These are phyloP conservation scores for Phoma sp. DNA, from an alignment of 2,329 filamentous ascomycete species.

Conservation along the genomic window DNA sequence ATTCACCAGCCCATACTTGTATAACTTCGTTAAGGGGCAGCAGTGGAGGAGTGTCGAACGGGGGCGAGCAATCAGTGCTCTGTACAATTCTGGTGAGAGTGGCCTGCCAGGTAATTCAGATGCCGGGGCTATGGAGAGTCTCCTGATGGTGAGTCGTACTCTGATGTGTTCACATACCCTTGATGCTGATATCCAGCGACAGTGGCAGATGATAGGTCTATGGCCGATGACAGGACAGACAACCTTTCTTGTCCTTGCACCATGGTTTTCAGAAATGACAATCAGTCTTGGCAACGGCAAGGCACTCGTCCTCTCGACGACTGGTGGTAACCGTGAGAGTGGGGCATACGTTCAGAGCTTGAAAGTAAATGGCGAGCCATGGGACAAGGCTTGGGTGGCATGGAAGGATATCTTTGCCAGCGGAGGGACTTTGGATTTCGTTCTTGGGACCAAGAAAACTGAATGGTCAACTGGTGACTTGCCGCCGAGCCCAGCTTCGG, in stretches of 20 bases:
- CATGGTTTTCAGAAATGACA: slow-evolving; percentile 58
- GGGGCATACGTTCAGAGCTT: slow-evolving; percentile 70
- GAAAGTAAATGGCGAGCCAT: slow-evolving; percentile 68
- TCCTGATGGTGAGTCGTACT: slow-evolving; percentile 53
- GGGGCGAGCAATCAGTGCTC: slow-evolving; percentile 65
- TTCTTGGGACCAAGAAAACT: slow-evolving; percentile 27
- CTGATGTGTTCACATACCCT: background rate
- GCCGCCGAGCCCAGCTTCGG: slow-evolving; percentile 67
- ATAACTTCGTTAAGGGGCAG: slow-evolving; percentile 67
- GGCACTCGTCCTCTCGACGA: slow-evolving; percentile 62
- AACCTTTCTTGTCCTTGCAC: slow-evolving; percentile 67
- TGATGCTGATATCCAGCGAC: slow-evolving; percentile 7
- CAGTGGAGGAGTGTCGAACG: slow-evolving; percentile 68
- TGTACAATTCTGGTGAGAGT: slow-evolving; percentile 59
- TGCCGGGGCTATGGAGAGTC: slow-evolving; percentile 76
- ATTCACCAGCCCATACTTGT: slow-evolving; percentile 73
- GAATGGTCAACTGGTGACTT: slow-evolving; percentile 45
- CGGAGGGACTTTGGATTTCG: slow-evolving; percentile 67
- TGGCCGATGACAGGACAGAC: slow-evolving; percentile 68
- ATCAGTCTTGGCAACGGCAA: slow-evolving; percentile 66
- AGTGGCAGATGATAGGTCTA: slow-evolving; percentile 47
- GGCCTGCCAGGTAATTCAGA: slow-evolving; percentile 76
- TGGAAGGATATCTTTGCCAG: slow-evolving; percentile 72
- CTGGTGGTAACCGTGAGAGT: slow-evolving; percentile 57
- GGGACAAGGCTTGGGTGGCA: slow-evolving; percentile 70